Evolutionary conservation across 371 early-diverging fungal species (phyloP).

Genomic region (Apophysomyces sp.): DNA sequence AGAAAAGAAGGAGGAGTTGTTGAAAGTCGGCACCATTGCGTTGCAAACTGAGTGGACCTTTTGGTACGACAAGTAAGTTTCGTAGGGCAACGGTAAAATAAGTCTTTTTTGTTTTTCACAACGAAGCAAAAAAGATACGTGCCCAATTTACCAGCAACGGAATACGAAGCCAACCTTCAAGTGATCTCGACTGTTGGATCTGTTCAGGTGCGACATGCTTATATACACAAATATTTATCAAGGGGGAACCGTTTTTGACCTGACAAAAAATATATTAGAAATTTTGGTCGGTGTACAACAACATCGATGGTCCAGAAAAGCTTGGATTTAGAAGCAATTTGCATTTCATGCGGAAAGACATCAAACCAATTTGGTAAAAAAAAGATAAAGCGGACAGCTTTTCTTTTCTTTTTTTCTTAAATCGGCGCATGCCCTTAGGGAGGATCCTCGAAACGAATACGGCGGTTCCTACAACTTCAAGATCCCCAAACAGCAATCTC

Average conservation of each 20-base stretch:
- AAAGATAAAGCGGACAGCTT: neutral
- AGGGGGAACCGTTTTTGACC: neutral
- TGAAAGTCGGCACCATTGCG: constrained; percentile 35
- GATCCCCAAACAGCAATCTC: constrained; percentile 55
- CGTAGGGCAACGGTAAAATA: too few species aligned
- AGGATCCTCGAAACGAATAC: constrained; percentile 74
- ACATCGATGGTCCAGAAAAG: constrained; percentile 51
- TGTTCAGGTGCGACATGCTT: constrained; percentile 50
- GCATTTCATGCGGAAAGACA: constrained; percentile 69
- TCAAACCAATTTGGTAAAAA: constrained; percentile 69
- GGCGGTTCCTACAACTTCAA: constrained; percentile 77
- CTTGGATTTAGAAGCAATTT: constrained; percentile 51
- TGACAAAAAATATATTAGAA: constrained; percentile 20
- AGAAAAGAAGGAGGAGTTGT: constrained; percentile 25
- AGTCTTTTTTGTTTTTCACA: too few species aligned
- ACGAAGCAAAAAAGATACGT: constrained; percentile 49
- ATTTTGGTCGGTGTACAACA: constrained; percentile 58
- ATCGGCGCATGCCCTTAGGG: constrained; percentile 25
- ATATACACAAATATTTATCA: neutral
- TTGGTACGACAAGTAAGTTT: constrained; percentile 64
- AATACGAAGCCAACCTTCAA: constrained; percentile 61
- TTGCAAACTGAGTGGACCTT: constrained; percentile 62
- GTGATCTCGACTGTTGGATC: constrained; percentile 57
- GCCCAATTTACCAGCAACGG: constrained; percentile 48
- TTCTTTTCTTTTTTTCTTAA: neutral